These are phyloP conservation scores for Dimargaris cristalligena DNA, from an alignment of 192 early-diverging fungal species.

Conservation along the genomic window DNA sequence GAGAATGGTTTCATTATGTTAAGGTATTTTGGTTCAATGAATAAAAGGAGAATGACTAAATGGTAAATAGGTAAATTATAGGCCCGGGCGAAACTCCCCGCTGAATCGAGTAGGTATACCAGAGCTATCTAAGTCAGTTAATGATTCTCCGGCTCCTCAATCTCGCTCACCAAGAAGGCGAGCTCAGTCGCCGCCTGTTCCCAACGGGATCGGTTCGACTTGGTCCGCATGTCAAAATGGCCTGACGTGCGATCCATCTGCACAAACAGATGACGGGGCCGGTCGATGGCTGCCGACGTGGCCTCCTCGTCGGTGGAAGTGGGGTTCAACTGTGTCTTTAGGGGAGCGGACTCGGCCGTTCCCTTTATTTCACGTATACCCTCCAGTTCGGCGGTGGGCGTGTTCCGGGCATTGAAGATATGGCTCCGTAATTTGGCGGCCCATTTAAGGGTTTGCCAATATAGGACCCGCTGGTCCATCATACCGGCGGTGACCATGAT, in stretches of 20 bases:
- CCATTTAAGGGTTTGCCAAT: constrained; percentile 77
- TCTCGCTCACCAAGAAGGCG: constrained; percentile 5
- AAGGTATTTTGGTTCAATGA: too few relatives aligned
- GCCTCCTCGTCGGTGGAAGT: background rate
- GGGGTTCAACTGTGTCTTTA: too few relatives aligned
- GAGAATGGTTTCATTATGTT: too few relatives aligned
- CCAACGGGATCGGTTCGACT: constrained; percentile 4
- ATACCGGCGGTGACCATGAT: constrained; percentile 61
- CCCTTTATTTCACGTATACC: background rate
- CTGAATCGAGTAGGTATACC: too few relatives aligned
- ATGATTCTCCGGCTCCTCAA: constrained; percentile 1
- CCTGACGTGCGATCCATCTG: constrained; percentile 1
- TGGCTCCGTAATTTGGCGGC: constrained; percentile 50
- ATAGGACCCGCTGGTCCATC: constrained; percentile 62
- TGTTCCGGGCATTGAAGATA: background rate
- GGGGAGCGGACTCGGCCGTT: background rate
- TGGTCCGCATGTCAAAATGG: constrained; percentile 1
- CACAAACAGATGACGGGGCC: constrained; percentile 2
- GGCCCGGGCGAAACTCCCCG: too few relatives aligned
- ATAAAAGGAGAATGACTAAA: too few relatives aligned
- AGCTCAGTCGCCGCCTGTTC: background rate
- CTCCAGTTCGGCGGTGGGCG: background rate
- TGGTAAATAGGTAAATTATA: too few relatives aligned
- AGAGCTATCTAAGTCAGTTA: too few relatives aligned
- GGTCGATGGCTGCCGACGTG: background rate